Base-by-base conservation (phyloP, 257 asterid genomes). In the Voacanga thouarsii region DNA sequence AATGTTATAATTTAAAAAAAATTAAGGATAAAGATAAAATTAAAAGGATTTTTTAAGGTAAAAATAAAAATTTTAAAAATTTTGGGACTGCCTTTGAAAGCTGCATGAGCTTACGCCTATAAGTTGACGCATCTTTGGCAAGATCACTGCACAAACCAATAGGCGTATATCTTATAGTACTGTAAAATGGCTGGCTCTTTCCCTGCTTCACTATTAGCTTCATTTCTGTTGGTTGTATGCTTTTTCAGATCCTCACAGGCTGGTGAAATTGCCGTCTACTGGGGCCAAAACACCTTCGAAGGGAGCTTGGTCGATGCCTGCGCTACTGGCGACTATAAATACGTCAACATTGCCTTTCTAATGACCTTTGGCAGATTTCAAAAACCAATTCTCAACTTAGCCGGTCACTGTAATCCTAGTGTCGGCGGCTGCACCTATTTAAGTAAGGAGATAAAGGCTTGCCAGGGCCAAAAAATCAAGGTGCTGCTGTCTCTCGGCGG, bases 221-320 rank as follows among this genome's bases (percentile, higher is more conserved):
- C 69, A 63, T 75, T 80, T 30, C 74, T 87, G 81, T 43, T 87
- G 75, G 30, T 78, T 50, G 28, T 78, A 1, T 76, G 63, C 16
- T 19, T 78, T 39, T 63, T 84, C 81, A 9, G 19, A 15, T n/a
- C 72, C 49, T 73, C 65, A 28, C 67, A 53, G 19, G 66, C 65
- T 53, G 77, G 71, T 10, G 92, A 89, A 66, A 89, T 89, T 43
- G 86, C 88, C 37, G 65, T 78, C 76, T 91, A 91, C 84, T 91
- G 93, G 94, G 96, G 94, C 72, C 94, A 91, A 77, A 75, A 82
- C 78, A 90, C 89, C 15, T 28, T 43, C 6, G 92, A 89, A 84
- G 92, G 91, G 0, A 51, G 72, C 73, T 82, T 91, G 23, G 63
- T 84, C 45, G 91, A 74, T 4, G 72, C 96, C 3, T 89, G 96